Evolutionary conservation across 2,329 filamentous ascomycete genomes (phyloP), one percentile per base, ranked within the genome.

Genomic region (Aspergillus piperis): DNA sequence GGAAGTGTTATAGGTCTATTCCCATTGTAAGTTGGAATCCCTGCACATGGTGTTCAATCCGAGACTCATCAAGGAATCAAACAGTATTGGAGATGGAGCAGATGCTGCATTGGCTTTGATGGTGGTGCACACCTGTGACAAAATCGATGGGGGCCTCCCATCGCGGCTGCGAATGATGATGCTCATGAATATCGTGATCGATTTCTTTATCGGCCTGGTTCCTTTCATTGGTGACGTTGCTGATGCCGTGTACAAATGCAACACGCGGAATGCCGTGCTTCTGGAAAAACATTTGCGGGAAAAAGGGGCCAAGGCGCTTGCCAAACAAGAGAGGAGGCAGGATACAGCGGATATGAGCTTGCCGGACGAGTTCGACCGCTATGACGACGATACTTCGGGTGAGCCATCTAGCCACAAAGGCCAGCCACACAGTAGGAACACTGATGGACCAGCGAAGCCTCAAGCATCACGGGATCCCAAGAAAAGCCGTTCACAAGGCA

Each of bases 1-100:
- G 87, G 90, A 54, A 90, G 89, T 68, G 85, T 96, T 60, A 91
- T 98, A 69, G 95, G 89, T 13, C 73, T 98, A 7, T 77, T 98
- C 57, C 95, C 95, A 68, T 86, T 86, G 85, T 92, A 83, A 83
- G 90, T 84, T 58, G 11, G 65, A n/a, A 38, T n/a, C n/a, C 5
- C 8, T 19, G 21, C 17, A 17, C 15, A 11, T 10, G 32, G 32
- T 36, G 11, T 36, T 5, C 17, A 19, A 10, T 38, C 41, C 38
- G 56, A 44, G 54, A 15, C 52, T 38, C 6, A 55, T 21, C 54
- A 39, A 17, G 10, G 7, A 47, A 5, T 6, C 25, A 32, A 39
- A 42, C 53, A 91, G 89, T 5, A 79, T 90, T 63, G 93, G 93
- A 51, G 93, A 96, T 74, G 83, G 83, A 8, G 75, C 89, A 13